Evolutionary conservation across 352 stramenopile genomes (phyloP).

Genomic region (Nothophytophthora sp.): DNA sequence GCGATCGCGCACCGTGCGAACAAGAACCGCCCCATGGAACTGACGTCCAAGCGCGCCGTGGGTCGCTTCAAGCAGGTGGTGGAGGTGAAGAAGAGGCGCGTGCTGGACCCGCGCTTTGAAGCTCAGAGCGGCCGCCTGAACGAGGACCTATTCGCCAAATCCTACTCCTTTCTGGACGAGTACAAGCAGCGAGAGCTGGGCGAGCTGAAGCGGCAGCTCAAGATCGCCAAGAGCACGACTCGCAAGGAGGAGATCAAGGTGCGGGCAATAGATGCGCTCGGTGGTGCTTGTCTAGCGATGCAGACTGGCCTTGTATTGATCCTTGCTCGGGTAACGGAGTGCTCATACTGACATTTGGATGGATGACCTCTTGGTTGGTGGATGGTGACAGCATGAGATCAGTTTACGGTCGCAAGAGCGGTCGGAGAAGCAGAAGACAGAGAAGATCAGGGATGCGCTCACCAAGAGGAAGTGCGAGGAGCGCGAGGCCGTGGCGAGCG

Average conservation of each 20-base stretch:
- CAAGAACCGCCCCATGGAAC: slow-evolving; percentile 88
- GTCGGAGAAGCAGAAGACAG: slow-evolving; percentile 71
- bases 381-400: slow-evolving; percentile 67
- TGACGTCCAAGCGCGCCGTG: slow-evolving; percentile 85
- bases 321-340: too few relatives aligned
- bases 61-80: slow-evolving; percentile 79
- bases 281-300: too few relatives aligned
- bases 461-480: slow-evolving; percentile 88
- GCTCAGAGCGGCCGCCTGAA: slow-evolving; percentile 83
- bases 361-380: too few relatives aligned
- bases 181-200: slow-evolving; percentile 89
- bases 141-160: slow-evolving; percentile 86
- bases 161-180: slow-evolving; percentile 90
- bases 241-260: slow-evolving; percentile 85
- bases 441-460: slow-evolving; percentile 67
- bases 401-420: slow-evolving; percentile 70
- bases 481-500: slow-evolving; percentile 83
- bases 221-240: slow-evolving; percentile 61
- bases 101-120: slow-evolving; percentile 89
- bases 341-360: background rate
- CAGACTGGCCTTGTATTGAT: too few relatives aligned
- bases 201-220: slow-evolving; percentile 83
- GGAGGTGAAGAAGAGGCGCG: slow-evolving; percentile 74
- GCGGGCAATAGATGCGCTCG: too few relatives aligned
- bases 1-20: slow-evolving; percentile 34